Evolutionary conservation across 1,139 yeast species (phyloP), one percentile per base, ranked within the genome.

Genomic region (Yamadazyma triangularis): DNA sequence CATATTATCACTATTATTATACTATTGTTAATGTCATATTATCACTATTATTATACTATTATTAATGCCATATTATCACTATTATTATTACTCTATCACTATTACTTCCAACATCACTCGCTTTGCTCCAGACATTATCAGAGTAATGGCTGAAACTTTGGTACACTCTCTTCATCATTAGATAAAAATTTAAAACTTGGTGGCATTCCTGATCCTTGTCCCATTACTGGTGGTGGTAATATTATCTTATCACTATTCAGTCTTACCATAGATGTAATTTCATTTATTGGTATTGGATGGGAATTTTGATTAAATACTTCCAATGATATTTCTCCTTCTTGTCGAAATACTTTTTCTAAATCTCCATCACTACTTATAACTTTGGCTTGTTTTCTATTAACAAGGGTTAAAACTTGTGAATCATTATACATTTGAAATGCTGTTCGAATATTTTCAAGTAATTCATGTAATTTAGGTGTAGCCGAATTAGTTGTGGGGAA

Each of bases 401-500:
- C 44, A 13, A 58, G 37, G 12, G 51, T 52, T 14, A 56, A 31
- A 5, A 51, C 47, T 19, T 41, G 42, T 2, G 48, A 43, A 13
- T 45, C 51, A 14, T 45, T 42, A 26, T 44, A 40, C 50, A 43
- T 73, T 59, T 73, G 70, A 53, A 85, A 85, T 11, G 87, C 88
- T 31, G 68, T 7, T 38, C 75, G 74, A 13, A 85, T 86, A 50
- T 84, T 84, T 34, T 81, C 84, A 13, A 83, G 50, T 13, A 85
- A 57, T 50, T 85, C 95, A 70, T 47, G 35, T 73, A 61, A 5
- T 83, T 77, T 5, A 89, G 95, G 48, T 2, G 88, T 79, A 0
- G 89, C 78, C 10, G 79, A 72, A 30, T 71, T 71, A 15, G 58
- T 51, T 4, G 73, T 68, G n/a, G 80, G 72, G 51, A 70, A 85